Conservation (phyloP, 345 rosid species). For the Anastatica hierochuntica region DNA sequence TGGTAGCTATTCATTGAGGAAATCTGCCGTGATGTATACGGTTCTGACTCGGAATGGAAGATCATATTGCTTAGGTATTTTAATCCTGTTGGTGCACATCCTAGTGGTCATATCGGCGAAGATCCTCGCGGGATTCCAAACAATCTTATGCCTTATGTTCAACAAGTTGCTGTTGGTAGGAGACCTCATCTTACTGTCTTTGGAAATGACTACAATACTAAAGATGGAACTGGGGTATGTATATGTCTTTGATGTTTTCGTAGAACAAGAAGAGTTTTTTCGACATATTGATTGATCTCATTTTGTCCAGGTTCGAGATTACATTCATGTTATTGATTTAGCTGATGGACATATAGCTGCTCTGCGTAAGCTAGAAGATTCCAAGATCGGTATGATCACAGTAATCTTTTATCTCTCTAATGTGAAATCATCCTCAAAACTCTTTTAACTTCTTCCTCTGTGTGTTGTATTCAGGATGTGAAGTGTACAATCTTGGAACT, state of each 20-base stretch:
- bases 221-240: conserved; percentile 99
- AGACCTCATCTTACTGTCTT: conserved; percentile 64
- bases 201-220: conserved; percentile 80
- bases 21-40: conserved; percentile 67
- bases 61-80: conserved; percentile 87
- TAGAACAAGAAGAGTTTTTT: too few relatives aligned
- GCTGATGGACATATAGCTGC: conserved; percentile 97
- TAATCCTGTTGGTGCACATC: conserved; percentile 98
- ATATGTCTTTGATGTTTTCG: too few relatives aligned
- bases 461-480: conserved; percentile 58
- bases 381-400: conserved; percentile 53
- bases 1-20: conserved; percentile 96
- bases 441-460: too few relatives aligned
- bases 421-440: too few relatives aligned
- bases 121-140: conserved; percentile 95
- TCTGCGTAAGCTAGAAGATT: conserved; percentile 52
- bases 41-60: conserved; percentile 76
- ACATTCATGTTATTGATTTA: conserved; percentile 87
- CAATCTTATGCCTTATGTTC: conserved; percentile 98
- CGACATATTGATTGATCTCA: conserved; percentile 10
- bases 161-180: conserved; percentile 96
- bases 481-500: conserved; percentile 90
- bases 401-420: too few relatives aligned
- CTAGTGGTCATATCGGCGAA: conserved; percentile 90
- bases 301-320: conserved; percentile 72